Percentiles rank a stretch among this genome's conserved stretches.
Evolutionary conservation across 257 asterid species (phyloP).

Genomic region (Voacanga thouarsii): DNA sequence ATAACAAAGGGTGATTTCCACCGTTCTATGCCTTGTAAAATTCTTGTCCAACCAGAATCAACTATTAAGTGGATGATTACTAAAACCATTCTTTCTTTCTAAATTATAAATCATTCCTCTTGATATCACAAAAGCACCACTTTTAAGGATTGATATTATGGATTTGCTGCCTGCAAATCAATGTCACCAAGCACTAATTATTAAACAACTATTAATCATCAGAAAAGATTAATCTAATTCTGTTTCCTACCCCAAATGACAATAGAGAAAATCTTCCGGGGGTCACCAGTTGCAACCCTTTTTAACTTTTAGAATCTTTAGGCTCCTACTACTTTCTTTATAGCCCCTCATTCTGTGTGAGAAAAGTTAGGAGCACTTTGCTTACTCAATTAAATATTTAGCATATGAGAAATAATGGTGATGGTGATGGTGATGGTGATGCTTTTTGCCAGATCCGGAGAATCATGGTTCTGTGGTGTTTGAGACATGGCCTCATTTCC

Average conservation of each 20-base stretch:
- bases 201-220: slow-evolving; percentile 15
- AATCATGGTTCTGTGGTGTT: slow-evolving; percentile 26
- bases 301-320: slow-evolving; percentile 9
- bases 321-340: not conserved
- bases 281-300: not conserved
- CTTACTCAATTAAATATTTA: not conserved
- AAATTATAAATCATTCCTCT: not conserved
- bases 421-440: slow-evolving; percentile 11
- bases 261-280: not conserved
- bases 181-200: slow-evolving; percentile 16
- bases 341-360: not conserved
- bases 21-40: not conserved
- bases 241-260: not conserved
- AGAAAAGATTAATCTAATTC: not conserved
- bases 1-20: not conserved
- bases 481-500: slow-evolving; percentile 23
- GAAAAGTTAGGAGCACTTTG: slow-evolving; percentile 9
- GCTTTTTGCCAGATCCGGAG: slow-evolving; percentile 24
- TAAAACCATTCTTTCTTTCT: not conserved
- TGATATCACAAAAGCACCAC: slow-evolving; percentile 3
- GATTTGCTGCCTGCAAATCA: not conserved
- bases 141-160: slow-evolving; percentile 1
- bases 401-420: not conserved
- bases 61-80: not conserved
- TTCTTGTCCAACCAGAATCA: not conserved